Evolutionary conservation across 768 basidiomycete genomes (phyloP), one percentile per base, ranked within the genome.

Genomic region (Hemileccinum impolitum): DNA sequence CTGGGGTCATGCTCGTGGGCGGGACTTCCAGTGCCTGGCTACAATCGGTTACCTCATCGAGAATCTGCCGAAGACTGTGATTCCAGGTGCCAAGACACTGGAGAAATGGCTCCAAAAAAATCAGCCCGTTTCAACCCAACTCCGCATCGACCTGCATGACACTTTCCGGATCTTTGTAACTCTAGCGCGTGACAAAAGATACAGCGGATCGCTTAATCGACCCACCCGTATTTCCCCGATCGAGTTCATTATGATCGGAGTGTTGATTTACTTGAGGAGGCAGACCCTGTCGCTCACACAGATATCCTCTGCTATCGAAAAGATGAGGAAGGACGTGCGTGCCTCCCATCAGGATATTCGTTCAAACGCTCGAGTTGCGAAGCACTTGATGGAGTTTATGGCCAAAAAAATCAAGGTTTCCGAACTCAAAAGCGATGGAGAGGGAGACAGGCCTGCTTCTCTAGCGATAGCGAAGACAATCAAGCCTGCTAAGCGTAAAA

Each of bases 1-100:
- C 25, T 74, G 75, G 74, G 73, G 71, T 15, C 64, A 69, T 13
- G 64, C 73, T 18, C 72, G 75, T 34, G 75, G 75, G 25, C 70
- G 70, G 26, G 76, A 76, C 44, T 80, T 78, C 45, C 75, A 73
- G 47, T 72, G 70, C 38, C 61, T 77, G 2, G 68, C 72, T 18
- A 73, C 72, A 28, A 65, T 66, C 6, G 58, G 65, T 38, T 69
- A 61, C 39, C 60, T 63, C 12, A 66, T 68, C 21, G 64, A 70
- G 39, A 61, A 56, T 18, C 59, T 60, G 36, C 68, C 70, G 3
- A 65, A 63, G 23, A 52, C 54, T 5, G 17, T 60, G 8, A 42
- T 62, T 2, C 65, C 68, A 5, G 54, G 57, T 10, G 43, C 67
- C 21, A 58, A 62, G 44, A 28, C 48, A 6, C 63, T 73, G 21